Percentiles rank a stretch among this genome's conserved stretches.
These are phyloP conservation scores for Trichaptum fuscoviolaceum DNA, from an alignment of 768 basidiomycete species.

Conservation along the genomic window DNA sequence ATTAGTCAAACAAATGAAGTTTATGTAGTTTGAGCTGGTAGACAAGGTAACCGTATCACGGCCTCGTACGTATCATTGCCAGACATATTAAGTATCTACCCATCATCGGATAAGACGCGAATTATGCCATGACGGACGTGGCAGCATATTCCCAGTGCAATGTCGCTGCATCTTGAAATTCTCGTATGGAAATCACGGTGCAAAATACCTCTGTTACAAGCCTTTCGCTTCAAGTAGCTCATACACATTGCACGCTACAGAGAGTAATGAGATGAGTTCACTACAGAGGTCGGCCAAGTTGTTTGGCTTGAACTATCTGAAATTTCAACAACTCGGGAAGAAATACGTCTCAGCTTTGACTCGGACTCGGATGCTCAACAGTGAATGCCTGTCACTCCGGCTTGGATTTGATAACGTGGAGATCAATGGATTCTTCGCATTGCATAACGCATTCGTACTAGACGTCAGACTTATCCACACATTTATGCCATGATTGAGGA, in stretches of 20 bases:
- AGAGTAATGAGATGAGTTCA: neutral
- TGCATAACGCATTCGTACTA: too few species aligned
- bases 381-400: constrained; percentile 28
- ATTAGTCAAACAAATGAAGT: too few species aligned
- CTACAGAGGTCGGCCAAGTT: constrained; percentile 17
- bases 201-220: neutral
- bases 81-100: too few species aligned
- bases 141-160: constrained; percentile 26
- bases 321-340: constrained; percentile 31
- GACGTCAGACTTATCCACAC: too few species aligned
- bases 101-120: constrained; percentile 29
- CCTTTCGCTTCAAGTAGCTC: neutral
- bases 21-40: too few species aligned
- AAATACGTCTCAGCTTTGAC: too few species aligned
- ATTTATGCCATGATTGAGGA: too few species aligned
- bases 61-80: too few species aligned
- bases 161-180: constrained; percentile 21
- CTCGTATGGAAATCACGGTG: constrained; percentile 48
- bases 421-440: too few species aligned
- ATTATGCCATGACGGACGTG: constrained; percentile 26
- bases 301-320: constrained; percentile 32
- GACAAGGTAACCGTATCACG: too few species aligned
- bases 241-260: neutral
- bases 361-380: constrained; percentile 28
- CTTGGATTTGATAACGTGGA: neutral